A percentile compares a stretch with the other conserved stretches of the same genome.
Evolutionary conservation across 2,329 filamentous ascomycete species (phyloP).

Genomic region (Talaromyces sp.): DNA sequence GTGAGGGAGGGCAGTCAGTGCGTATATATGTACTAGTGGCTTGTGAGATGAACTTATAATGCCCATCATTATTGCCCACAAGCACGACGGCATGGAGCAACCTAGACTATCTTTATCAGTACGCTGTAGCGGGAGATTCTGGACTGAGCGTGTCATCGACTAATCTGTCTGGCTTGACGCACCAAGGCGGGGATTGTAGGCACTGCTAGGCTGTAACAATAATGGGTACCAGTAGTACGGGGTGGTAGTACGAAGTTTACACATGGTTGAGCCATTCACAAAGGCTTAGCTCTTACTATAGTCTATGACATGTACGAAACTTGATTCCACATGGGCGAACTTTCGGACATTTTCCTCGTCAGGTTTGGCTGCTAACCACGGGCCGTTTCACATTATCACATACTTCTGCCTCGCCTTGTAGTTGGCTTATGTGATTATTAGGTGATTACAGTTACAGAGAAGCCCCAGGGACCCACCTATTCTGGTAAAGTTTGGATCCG

Average conservation of each 20-base stretch:
- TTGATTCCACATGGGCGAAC: background rate
- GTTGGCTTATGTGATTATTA: background rate
- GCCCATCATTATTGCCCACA: background rate
- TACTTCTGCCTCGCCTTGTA: background rate
- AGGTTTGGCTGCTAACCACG: background rate
- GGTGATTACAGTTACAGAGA: background rate
- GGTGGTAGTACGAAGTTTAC: background rate
- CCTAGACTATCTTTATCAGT: background rate
- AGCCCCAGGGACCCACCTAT: background rate
- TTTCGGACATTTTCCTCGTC: background rate
- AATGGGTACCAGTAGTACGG: background rate
- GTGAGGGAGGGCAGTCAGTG: background rate
- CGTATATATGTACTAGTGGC: no score
- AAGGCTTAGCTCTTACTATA: background rate
- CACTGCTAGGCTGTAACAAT: background rate
- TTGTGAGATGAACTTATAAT: background rate
- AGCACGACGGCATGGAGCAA: background rate
- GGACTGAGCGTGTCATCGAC: background rate
- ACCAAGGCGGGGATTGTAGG: background rate
- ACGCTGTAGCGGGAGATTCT: background rate
- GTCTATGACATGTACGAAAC: background rate
- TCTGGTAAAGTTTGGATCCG: background rate
- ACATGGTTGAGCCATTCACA: background rate
- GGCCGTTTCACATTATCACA: background rate
- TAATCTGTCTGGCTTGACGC: background rate